These are phyloP conservation scores for Phoma sp. DNA, from an alignment of 2,329 filamentous ascomycete species.

Conservation along the genomic window DNA sequence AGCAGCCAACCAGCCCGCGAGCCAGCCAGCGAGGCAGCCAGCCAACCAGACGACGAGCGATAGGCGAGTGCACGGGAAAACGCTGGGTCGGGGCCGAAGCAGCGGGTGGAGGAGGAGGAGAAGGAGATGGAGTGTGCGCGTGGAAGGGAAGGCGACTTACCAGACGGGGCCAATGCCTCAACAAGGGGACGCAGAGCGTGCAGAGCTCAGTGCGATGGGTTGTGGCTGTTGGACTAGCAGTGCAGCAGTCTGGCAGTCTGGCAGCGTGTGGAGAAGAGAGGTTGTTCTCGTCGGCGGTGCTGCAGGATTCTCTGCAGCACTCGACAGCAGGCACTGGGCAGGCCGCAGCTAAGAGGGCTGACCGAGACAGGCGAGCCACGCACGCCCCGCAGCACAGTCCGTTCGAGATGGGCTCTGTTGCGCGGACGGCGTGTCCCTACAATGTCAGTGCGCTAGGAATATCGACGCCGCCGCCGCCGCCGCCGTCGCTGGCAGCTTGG, in stretches of 20 bases:
- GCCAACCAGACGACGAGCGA: conserved; percentile 42
- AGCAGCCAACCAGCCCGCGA: conserved; percentile 9
- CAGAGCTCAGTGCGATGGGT: conserved; percentile 18
- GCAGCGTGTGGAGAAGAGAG: conserved; percentile 34
- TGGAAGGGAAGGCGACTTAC: neutral
- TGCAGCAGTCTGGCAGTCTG: conserved; percentile 24
- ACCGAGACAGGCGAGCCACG: conserved; percentile 47
- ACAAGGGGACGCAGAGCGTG: conserved; percentile 31
- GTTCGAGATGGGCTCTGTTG: conserved; percentile 32
- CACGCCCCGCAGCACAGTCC: conserved; percentile 43
- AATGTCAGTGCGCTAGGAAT: conserved; percentile 29
- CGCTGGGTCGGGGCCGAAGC: conserved; percentile 32
- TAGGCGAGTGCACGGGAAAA: conserved; percentile 49
- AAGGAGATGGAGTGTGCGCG: neutral
- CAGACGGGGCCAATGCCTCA: conserved; percentile 34
- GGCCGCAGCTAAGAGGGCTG: conserved; percentile 51
- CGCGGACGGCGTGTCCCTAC: conserved; percentile 35
- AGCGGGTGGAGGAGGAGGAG: conserved; percentile 6
- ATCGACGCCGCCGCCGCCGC: conserved; percentile 12
- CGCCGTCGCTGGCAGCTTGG: conserved; percentile 26
- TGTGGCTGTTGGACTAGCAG: conserved; percentile 4
- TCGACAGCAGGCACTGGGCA: conserved; percentile 41
- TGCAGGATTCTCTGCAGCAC: conserved; percentile 47
- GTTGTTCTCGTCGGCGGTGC: conserved; percentile 46
- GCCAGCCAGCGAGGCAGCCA: conserved; percentile 5